Base-by-base conservation (phyloP, 2,329 filamentous ascomycete genomes). In the Rutstroemia sydowiana region DNA sequence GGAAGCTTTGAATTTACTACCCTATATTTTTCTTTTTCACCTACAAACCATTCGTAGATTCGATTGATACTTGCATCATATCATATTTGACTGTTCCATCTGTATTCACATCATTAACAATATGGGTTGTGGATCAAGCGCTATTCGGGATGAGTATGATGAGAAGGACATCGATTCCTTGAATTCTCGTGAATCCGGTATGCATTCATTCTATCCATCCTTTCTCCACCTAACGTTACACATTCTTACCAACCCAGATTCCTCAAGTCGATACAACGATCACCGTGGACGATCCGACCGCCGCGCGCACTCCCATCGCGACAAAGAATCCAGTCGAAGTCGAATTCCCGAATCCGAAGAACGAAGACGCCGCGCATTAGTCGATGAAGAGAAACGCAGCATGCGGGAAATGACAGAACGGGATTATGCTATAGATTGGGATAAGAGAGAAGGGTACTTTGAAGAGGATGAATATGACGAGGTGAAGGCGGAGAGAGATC, bases 71-170 rank as follows among this genome's bases (percentile, higher is more conserved):
- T 7, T 21, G 26, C 18, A 28, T 26, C 39, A 11, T 11, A n/a
- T n/a, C 39, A 42, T 10, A 23, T 23, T 14, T 23, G 21, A 14
- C 39, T 18, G 13, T 5, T n/a, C 11, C 26, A 1, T 16, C 20
- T 21, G 31, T 14, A 5, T 32, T 21, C 28, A 2, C 28, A 14
- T 3, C 6, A 1, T 9, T 4, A 8, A 11, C 21, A 23, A 39
- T 30, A 45, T 50, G 40, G 40, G 40, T n/a, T 50, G 48, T 5
- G 31, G 31, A 26, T 37, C 39, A 5, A 50, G 48, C 20, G 37
- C 23, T n/a, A 4, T 45, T 7, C 8, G 37, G 3, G 31, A 31
- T 8, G 31, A 45, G 32, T 37, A 13, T 45, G 21, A 50, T 3
- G 31, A 13, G n/a, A 45, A 50, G 7, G 8, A 45, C 2, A 31